Base-by-base conservation (phyloP, 805 yeast genomes). In the Hanseniaspora lachancei region DNA sequence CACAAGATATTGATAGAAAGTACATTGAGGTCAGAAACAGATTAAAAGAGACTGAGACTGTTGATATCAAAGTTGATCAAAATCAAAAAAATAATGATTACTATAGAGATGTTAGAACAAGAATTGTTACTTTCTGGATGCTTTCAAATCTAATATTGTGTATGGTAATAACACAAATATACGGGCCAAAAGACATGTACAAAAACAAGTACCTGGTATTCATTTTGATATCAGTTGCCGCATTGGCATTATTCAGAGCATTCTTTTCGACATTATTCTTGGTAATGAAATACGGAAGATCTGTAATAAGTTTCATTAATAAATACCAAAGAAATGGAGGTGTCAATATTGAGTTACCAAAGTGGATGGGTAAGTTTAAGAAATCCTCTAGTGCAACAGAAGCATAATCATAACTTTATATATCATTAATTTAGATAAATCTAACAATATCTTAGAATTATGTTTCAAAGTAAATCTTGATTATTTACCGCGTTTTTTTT, bases 51-150 rank as follows among this genome's bases (percentile, higher is more conserved):
- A 62, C 63, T 9, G 70, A 68, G 57, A 57, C 64, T 27, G 60
- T 64, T 44, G 68, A 67, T 56, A 49, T 59, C 1, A 58, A 58
- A 16, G 60, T 66, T 5, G 69, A 68, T 53, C 63, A 63, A 57
- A 63, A 61, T 5, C 66, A 68, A 58, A 59, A 60, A 47, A 66
- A 66, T 32, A 95, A 86, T 62, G 98, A 93, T 67, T 91, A 93
- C 67, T 95, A 93, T 66, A 81, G 96, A 65, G 95, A 91, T 66
- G 84, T 93, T 23, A 81, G 99, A 72, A 87, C 98, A 1, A 78
- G 93, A 61, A 96, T 93, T 53, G 98, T 93, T n/a, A 77, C 93
- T 63, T 71, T 80, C n/a, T 93, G 98, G 98, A 78, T 93, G 76
- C 74, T 89, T 49, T 74, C 85, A 29, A 93, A 93, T 67, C 71